Base-by-base conservation (phyloP, 2,329 filamentous ascomycete species). In the Aureobasidium sp. region DNA sequence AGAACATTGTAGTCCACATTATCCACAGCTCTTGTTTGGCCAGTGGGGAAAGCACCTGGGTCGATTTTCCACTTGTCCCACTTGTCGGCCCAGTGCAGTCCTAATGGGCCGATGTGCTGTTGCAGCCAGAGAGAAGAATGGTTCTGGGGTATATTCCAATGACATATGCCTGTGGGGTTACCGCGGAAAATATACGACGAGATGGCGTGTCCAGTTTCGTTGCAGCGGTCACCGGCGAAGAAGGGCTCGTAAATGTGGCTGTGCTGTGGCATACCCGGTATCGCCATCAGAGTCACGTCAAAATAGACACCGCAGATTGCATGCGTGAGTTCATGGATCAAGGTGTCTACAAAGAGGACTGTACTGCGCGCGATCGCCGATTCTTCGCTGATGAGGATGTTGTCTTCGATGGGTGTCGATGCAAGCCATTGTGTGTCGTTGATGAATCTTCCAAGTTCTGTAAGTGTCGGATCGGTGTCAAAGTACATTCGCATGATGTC, bases 341-440 rank as follows among this genome's bases (percentile, higher is more conserved):
- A 15, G 1, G 51, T 55, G 8, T 55, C 51, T 42, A 11, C 51
- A 9, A 55, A 41, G 0, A 55, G 17, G 14, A 55, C 11, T 31
- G 37, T 55, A 20, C 51, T 55, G 27, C 51, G 51, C 7, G 15
- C 20, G 3, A 55, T 14, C 4, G 51, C 51, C 2, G 36, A 29
- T 14, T 55, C 36, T 31, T 55, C 37, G 1, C 29, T 3, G 17
- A 55, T 11, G 17, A 5, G 5, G 9, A 55, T 20, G 14, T 7
- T 42, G 37, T 55, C 51, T 27, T 42, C 25, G 4, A 55, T 25
- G 14, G 51, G 51, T 41, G 42, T 20, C 6, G 20, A 39, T 5
- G 51, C 51, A 55, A 55, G 51, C 17, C 29, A 42, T 15, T 55
- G 51, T 42, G 51, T 55, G 25, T 55, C 51, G 17, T 42, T 42